A percentile compares a stretch with the other conserved stretches of the same genome.
Evolutionary conservation across 129 eudicot genomes (phyloP).

Genomic region (Helianthus tuberosus): DNA sequence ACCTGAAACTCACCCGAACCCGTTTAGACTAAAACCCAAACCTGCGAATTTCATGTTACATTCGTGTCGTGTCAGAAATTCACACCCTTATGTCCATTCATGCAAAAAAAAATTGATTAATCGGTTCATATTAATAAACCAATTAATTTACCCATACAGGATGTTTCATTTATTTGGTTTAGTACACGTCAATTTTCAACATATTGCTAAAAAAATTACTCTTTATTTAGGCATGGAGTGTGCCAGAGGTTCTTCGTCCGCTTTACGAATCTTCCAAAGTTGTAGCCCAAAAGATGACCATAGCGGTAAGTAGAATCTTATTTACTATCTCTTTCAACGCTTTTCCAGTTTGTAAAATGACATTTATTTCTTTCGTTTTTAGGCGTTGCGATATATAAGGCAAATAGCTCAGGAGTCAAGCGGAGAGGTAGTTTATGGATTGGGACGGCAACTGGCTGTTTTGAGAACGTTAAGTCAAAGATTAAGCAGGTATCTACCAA

Average conservation of each 20-base stretch:
- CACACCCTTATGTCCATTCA: not conserved
- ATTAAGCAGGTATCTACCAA: conserved; percentile 69
- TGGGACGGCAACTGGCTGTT: conserved; percentile 95
- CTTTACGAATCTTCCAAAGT: conserved; percentile 86
- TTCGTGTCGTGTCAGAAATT: no score
- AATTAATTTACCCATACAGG: not conserved
- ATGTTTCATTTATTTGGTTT: not conserved
- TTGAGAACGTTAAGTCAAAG: conserved; percentile 90
- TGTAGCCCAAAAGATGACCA: conserved; percentile 87
- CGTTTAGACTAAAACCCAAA: no score
- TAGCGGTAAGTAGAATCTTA: conserved; percentile 54
- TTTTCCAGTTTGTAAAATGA: not conserved
- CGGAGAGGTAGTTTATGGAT: conserved; percentile 75
- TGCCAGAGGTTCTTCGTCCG: conserved; percentile 89
- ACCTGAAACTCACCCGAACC: no score
- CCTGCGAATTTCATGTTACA: no score
- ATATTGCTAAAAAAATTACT: not conserved
- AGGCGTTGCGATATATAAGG: conserved; percentile 85
- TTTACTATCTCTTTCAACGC: not conserved
- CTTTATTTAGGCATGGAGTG: conserved; percentile 65
- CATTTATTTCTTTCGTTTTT: not conserved
- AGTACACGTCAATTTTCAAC: not conserved
- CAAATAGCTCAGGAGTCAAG: conserved; percentile 90
- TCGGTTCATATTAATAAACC: not conserved
- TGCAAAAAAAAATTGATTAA: not conserved